Percentiles rank a stretch among this genome's conserved stretches.
Evolutionary conservation across 257 asterid species (phyloP).

Genomic region (Eustoma russellianum): DNA sequence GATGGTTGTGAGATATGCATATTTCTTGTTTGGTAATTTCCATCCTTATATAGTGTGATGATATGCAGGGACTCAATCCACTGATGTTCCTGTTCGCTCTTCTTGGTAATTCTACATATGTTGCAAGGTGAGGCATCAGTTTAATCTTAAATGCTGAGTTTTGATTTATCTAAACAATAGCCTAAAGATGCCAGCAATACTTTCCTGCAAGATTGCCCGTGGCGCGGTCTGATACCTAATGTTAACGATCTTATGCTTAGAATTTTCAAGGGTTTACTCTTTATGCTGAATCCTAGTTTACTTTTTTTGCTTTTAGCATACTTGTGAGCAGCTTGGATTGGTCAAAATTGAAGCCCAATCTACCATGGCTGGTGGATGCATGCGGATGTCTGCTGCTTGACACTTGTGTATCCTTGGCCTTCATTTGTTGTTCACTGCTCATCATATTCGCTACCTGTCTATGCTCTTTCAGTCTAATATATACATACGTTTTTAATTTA

Average conservation of each 20-base stretch:
- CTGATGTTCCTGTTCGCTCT: conserved; percentile 69
- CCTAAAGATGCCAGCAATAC: not conserved
- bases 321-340: conserved; percentile 53
- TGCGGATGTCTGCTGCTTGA: conserved; percentile 65
- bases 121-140: conserved; percentile 45
- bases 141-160: not conserved
- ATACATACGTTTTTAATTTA: not conserved
- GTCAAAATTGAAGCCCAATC: conserved; percentile 47
- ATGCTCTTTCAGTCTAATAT: too few species aligned
- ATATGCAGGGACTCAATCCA: conserved; percentile 63
- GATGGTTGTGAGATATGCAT: too few species aligned
- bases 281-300: not conserved
- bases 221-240: too few species aligned
- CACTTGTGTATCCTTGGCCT: conserved; percentile 48
- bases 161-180: not conserved
- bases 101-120: conserved; percentile 57
- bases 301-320: conserved; percentile 34
- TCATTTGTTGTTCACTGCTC: not conserved
- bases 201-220: not conserved
- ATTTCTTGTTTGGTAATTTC: too few species aligned
- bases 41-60: not conserved
- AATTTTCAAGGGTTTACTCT: not conserved
- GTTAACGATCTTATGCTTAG: not conserved
- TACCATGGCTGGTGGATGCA: conserved; percentile 76
- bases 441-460: too few species aligned